phyloP scores from a whole-genome alignment of 2,329 filamentous ascomycete species.

The Clarireedia hainanense region DNA sequence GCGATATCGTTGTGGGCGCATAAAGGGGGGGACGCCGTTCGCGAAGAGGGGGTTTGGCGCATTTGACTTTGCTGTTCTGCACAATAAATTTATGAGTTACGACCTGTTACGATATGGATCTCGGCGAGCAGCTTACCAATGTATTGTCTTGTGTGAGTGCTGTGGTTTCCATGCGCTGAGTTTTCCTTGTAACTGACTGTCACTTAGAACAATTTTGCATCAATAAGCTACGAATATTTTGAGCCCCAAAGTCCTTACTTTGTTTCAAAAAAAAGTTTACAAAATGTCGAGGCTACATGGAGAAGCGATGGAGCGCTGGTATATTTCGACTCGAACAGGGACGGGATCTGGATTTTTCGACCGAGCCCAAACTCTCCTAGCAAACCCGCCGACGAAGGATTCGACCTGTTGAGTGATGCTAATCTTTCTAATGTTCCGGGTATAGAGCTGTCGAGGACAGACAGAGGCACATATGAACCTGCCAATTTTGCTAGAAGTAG shows the following conservation, averaged over 20 bases:
- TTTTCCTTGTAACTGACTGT: not conserved
- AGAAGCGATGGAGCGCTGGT: constrained; percentile 25
- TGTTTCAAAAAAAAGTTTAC: constrained; percentile 21
- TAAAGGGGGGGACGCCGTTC: constrained; percentile 5
- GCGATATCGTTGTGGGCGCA: not conserved
- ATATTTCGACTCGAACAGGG: constrained; percentile 21
- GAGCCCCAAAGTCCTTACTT: constrained; percentile 17
- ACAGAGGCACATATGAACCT: constrained; percentile 26
- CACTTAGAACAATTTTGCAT: constrained; percentile 26
- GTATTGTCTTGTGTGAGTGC: constrained; percentile 28
- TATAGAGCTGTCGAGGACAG: constrained; percentile 17
- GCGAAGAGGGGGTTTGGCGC: constrained; percentile 6
- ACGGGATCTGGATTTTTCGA: constrained; percentile 27
- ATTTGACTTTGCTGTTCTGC: not conserved
- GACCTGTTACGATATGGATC: constrained; percentile 27
- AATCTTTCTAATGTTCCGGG: constrained; percentile 16
- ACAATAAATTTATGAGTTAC: constrained; percentile 14
- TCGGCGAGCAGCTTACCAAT: constrained; percentile 29
- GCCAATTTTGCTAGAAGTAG: constrained; percentile 22
- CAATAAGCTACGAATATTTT: constrained; percentile 29
- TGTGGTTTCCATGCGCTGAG: not conserved
- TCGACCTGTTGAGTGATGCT: constrained; percentile 4
- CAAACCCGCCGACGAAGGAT: constrained; percentile 3
- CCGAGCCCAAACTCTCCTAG: constrained; percentile 9
- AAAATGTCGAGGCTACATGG: constrained; percentile 24